phyloP scores from a whole-genome alignment of 305 asterid genomes.

The Euphrasia arctica region DNA sequence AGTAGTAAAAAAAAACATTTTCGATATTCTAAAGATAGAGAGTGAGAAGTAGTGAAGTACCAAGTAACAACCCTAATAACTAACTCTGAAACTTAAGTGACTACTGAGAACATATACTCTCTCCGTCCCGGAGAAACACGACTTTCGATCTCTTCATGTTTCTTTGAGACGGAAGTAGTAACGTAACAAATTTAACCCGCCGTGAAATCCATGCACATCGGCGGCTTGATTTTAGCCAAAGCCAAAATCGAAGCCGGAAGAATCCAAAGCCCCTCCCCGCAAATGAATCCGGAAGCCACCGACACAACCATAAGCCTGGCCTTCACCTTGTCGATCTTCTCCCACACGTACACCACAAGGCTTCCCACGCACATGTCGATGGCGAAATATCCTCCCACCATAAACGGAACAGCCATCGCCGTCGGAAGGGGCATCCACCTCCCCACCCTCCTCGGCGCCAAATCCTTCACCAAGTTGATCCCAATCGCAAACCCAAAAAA shows the following conservation, averaged over 20 bases:
- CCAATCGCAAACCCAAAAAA: slow-evolving; percentile 54
- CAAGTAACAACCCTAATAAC: too few species aligned
- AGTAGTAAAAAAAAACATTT: too few species aligned
- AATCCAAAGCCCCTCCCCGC: slow-evolving; percentile 74
- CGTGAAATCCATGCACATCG: slow-evolving; percentile 64
- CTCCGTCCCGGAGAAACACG: too few species aligned
- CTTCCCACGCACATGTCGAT: slow-evolving; percentile 75
- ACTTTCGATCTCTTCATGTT: too few species aligned
- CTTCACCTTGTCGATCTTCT: slow-evolving; percentile 35
- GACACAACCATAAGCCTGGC: slow-evolving; percentile 58
- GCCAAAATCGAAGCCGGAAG: slow-evolving; percentile 67
- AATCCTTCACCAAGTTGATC: slow-evolving; percentile 45
- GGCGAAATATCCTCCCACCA: slow-evolving; percentile 54
- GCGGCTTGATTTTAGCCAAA: slow-evolving; percentile 57
- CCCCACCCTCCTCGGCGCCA: slow-evolving; percentile 42
- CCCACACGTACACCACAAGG: slow-evolving; percentile 50
- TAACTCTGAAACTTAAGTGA: too few species aligned
- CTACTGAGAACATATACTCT: too few species aligned
- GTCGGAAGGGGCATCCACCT: slow-evolving; percentile 68
- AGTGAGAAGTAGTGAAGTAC: too few species aligned
- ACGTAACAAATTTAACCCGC: slow-evolving; percentile 17
- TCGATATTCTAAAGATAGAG: too few species aligned
- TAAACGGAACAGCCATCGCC: slow-evolving; percentile 67
- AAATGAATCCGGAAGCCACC: slow-evolving; percentile 65
- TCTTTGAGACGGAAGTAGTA: too few species aligned